Evolutionary conservation across 2,329 filamentous ascomycete genomes (phyloP), one percentile per base, ranked within the genome.

Genomic region (Ustulina deusta): DNA sequence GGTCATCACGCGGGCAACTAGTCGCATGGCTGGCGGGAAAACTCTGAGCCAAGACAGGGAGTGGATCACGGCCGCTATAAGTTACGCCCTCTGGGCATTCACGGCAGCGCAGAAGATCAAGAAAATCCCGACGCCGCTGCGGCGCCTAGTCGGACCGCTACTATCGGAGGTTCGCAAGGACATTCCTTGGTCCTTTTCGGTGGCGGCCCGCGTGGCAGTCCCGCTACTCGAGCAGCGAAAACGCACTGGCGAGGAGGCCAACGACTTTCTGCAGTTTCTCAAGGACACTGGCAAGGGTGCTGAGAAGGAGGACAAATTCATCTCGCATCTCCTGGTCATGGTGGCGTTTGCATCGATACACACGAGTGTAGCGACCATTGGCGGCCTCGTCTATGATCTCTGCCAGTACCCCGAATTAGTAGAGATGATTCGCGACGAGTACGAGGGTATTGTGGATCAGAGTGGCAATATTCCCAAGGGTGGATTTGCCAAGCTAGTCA

Each of bases 371-470:
- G 70, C 71, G 11, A 73, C 72, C n/a, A 69, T 69, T 6, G 71
- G 68, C 29, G 71, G 77, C 58, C 63, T 78, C 1, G 66, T 78
- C 3, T 76, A 72, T 52, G 75, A 78, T 66, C 70, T 78, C 4
- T 73, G 69, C 34, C 52, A 49, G 13, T 44, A 64, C 9, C 81
- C 81, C 0, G 80, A 84, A 64, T 80, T 78, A 66, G 70, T 82
- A 40, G 76, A 81, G n/a, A 75, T 78, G 3, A 68, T 83, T n/a
- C 76, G 82, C 3, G 73, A 81, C 22, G 81, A 84, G 69, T 81
- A 81, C 22, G 42, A 17, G 2, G 44, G 29, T 22, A 44, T 71
- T 15, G 25, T 56, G 10, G 38, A 66, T 9, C 62, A 74, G 15
- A 68, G 72, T 2, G 77, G 71, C 15, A 59, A 54, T 13, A 56